Conservation (phyloP, 306 rosid species). For the Myrica gale region DNA sequence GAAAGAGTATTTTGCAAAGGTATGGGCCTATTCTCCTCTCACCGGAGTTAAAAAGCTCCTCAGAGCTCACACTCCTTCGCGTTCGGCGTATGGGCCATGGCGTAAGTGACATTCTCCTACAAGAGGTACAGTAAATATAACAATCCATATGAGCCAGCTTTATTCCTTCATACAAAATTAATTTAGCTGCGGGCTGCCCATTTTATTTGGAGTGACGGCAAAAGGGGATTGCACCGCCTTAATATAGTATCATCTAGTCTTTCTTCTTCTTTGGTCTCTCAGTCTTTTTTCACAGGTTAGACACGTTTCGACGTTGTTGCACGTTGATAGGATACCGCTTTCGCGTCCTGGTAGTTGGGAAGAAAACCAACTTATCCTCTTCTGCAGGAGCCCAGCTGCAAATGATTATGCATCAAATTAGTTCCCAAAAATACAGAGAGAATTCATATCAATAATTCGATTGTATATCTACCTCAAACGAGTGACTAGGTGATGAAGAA, state of each 20-base stretch:
- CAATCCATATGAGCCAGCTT: no score
- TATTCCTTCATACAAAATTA: background rate
- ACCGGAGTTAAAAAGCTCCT: no score
- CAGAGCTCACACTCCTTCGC: no score
- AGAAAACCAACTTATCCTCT: conserved; percentile 87
- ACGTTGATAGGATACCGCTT: conserved; percentile 81
- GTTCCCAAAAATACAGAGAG: background rate
- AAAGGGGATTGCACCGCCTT: background rate
- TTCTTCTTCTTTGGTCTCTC: background rate
- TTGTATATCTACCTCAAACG: conserved; percentile 55
- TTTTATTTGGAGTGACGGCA: background rate
- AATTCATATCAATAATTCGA: no score
- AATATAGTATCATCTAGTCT: background rate
- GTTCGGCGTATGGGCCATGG: no score
- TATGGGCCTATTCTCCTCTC: no score
- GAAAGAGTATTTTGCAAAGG: no score
- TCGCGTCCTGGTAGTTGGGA: conserved; percentile 93
- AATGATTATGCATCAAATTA: background rate
- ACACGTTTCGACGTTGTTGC: conserved; percentile 41
- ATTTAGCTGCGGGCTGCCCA: background rate
- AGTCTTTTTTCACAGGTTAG: conserved; percentile 13
- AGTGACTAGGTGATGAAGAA: conserved; percentile 82
- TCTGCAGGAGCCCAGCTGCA: conserved; percentile 90
- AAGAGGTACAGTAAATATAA: no score
- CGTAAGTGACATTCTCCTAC: no score